Conservation (phyloP, 768 basidiomycete genomes). For the Lactifluus volemus region DNA sequence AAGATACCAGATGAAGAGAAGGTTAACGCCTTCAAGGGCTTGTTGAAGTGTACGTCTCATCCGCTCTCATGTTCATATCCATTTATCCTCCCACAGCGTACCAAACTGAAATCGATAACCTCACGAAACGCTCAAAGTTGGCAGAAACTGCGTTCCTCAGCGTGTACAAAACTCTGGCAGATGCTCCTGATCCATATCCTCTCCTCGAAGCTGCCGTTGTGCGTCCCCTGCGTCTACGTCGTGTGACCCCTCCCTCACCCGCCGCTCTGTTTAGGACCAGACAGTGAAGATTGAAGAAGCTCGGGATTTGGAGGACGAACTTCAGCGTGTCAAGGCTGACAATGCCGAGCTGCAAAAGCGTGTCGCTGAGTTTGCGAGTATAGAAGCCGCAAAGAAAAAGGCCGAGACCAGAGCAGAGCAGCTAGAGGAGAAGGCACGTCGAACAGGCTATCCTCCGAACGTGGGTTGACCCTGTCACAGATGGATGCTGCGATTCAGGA, state of each 20-base stretch:
- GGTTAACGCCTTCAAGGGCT: constrained; percentile 74
- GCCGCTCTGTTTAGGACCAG: constrained; percentile 58
- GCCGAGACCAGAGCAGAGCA: constrained; percentile 64
- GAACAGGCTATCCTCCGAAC: not conserved
- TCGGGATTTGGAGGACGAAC: constrained; percentile 61
- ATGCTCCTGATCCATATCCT: constrained; percentile 96
- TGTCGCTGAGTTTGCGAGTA: constrained; percentile 48
- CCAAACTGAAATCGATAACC: constrained; percentile 91
- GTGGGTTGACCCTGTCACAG: constrained; percentile 31
- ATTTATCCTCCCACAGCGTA: constrained; percentile 49
- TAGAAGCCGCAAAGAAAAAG: constrained; percentile 71
- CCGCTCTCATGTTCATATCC: not conserved
- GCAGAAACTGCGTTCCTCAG: constrained; percentile 96
- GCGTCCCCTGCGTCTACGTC: constrained; percentile 20
- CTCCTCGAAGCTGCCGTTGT: constrained; percentile 91
- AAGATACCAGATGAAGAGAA: constrained; percentile 90
- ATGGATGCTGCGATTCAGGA: constrained; percentile 94
- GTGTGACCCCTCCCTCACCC: not conserved
- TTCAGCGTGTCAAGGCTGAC: constrained; percentile 68
- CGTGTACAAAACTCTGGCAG: constrained; percentile 92
- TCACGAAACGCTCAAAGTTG: constrained; percentile 85
- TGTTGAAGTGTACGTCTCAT: constrained; percentile 64
- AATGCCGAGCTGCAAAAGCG: constrained; percentile 71
- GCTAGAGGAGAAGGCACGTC: constrained; percentile 70
- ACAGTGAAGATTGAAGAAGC: constrained; percentile 85